Evolutionary conservation across 2,329 filamentous ascomycete genomes (phyloP).

Genomic region (Venturia carpophila): DNA sequence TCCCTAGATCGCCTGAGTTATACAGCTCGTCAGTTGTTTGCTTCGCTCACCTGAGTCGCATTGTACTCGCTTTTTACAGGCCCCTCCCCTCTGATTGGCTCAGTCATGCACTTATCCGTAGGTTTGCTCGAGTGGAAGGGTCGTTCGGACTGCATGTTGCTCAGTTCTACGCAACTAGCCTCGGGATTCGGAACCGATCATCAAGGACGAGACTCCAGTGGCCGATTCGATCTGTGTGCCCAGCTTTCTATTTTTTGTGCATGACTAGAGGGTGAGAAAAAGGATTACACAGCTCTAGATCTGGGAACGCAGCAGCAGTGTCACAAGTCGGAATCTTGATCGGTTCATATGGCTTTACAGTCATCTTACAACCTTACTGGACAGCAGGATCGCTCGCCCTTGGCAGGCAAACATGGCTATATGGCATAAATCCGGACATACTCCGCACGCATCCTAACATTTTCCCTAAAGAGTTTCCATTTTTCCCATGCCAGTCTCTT

Average conservation of each 20-base stretch:
- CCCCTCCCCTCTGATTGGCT: neutral
- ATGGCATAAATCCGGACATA: neutral
- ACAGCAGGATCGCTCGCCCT: neutral
- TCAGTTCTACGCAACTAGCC: neutral
- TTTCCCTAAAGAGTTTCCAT: neutral
- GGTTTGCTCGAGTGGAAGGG: neutral
- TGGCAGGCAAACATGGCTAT: neutral
- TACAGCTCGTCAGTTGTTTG: neutral
- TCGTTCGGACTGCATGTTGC: neutral
- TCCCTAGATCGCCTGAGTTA: neutral
- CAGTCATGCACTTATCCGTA: neutral
- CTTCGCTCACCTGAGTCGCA: neutral
- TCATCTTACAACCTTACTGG: neutral
- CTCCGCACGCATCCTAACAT: neutral
- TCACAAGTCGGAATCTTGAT: neutral
- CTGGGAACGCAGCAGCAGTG: neutral
- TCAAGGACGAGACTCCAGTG: neutral
- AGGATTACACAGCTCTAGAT: neutral
- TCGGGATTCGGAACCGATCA: neutral
- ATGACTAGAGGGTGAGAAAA: neutral
- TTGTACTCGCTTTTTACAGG: neutral
- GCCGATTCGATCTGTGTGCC: neutral
- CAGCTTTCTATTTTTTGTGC: neutral
- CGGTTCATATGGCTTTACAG: neutral
- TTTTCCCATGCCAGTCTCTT: conserved; percentile 1